Percentiles rank a stretch among this genome's conserved stretches.
These are phyloP conservation scores for Ilyonectria mors-panacis DNA, from an alignment of 2,329 filamentous ascomycete species.

Conservation along the genomic window DNA sequence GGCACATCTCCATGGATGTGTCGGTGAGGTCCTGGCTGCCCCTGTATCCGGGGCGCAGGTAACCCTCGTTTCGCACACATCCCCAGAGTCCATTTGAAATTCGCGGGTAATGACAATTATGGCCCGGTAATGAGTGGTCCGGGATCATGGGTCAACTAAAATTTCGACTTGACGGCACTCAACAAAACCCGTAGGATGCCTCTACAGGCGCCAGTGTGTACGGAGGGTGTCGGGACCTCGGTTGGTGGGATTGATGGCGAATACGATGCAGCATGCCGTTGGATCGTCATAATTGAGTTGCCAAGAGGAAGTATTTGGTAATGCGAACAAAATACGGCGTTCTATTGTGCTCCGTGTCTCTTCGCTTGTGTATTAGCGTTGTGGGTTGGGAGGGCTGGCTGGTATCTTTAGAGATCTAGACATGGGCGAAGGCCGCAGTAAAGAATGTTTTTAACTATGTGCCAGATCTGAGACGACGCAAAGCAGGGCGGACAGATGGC, in stretches of 20 bases:
- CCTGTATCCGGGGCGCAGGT: conserved; percentile 44
- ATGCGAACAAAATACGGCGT: background rate
- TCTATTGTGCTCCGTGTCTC: conserved; percentile 14
- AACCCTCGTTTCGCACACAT: conserved; percentile 45
- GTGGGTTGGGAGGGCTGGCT: conserved; percentile 28
- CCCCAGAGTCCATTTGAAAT: conserved; percentile 35
- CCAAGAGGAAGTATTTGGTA: background rate
- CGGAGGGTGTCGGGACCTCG: background rate
- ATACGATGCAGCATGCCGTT: conserved; percentile 6
- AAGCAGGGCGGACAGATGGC: conserved; percentile 30
- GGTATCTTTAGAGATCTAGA: conserved; percentile 28
- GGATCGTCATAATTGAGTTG: background rate
- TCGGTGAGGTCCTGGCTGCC: conserved; percentile 32
- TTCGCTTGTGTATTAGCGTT: conserved; percentile 20
- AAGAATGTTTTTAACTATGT: conserved; percentile 30
- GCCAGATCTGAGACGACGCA: conserved; percentile 43
- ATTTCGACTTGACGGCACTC: conserved; percentile 41
- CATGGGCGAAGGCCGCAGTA: conserved; percentile 24
- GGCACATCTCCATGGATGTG: conserved; percentile 34
- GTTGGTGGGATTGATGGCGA: conserved; percentile 15
- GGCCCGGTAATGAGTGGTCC: conserved; percentile 40
- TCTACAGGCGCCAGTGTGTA: conserved; percentile 14
- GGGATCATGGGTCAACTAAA: conserved; percentile 37
- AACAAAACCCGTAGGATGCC: conserved; percentile 37
- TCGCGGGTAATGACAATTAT: conserved; percentile 38